Evolutionary conservation across 768 basidiomycete species (phyloP), one percentile per base, ranked within the genome.

Genomic region (Russula sp.): DNA sequence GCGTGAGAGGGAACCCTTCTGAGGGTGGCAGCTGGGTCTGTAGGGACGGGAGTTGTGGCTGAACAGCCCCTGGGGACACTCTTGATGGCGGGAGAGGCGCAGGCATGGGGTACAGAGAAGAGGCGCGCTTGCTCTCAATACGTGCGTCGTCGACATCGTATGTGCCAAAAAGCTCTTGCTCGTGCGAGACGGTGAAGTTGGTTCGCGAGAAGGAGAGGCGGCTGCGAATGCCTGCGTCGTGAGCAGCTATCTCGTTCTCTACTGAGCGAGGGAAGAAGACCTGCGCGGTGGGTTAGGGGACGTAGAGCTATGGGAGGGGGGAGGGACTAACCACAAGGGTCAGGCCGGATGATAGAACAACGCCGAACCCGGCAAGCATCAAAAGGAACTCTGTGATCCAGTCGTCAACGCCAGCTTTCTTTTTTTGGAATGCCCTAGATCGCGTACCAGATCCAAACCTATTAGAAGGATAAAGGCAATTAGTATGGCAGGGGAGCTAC

Each of bases 231-330:
- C 55, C 61, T 16, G 50, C 32, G 9, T 63, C 61, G 11, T 52
- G 62, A 0, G 67, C 57, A 2, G 27, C 27, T 52, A 68, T 63
- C 65, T 68, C 67, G 35, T 44, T 63, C 53, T 66, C 65, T 45
- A 68, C 52, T 2, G 65, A 66, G 7, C 67, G 67, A 11, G 67
- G 67, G 56, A 68, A 68, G 62, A 68, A 68, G 22, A 68, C 66
- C 67, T 68, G 39, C 16, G 55, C 8, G 27, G 22, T 18, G 0
- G 20, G 16, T 49, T 51, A 35, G 34, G 11, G 10, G 11, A n/a
- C 16, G n/a, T 22, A 7, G 11, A 20, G 18, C n/a, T 10, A 13
- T 32, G 45, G 7, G 34, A 45, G 40, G 18, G 9, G 16, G 32
- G 47, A 47, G 13, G 13, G 49, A 45, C 67, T 55, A 16, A 66